Base-by-base conservation (phyloP, 495 filamentous ascomycete genomes). In the Xylaria venustula region DNA sequence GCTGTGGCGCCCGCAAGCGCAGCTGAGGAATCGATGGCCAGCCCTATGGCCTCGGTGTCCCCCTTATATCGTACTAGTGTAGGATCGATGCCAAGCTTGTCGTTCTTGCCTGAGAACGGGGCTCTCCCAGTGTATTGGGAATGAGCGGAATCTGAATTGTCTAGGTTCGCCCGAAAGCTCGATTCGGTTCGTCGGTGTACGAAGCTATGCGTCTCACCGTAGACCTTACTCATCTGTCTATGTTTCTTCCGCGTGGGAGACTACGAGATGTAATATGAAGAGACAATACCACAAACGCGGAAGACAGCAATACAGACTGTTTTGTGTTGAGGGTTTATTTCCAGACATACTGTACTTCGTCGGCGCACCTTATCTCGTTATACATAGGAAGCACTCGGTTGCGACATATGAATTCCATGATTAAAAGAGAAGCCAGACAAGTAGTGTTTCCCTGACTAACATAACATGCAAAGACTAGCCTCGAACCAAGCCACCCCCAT, bases 11-110 rank as follows among this genome's bases (percentile, higher is more conserved):
- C 7, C 32, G 8, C 12, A 2, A 17, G 20, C 12, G 6, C 32
- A 25, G 32, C 50, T 34, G 50, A 26, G 50, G 32, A 32, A 40
- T 37, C 50, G 15, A 41, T 7, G 14, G 36, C 19, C 51, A 54
- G 51, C 51, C 51, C 36, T 45, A 55, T 7, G 25, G 44, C 37
- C 37, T 22, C 26, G 17, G 26, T 25, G 36, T 26, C 20, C 26
- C 15, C 15, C n/a, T 37, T 15, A 25, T 8, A 55, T 40, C 7
- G 36, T 8, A 12, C 36, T 54, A 55, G 37, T 45, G 37, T 22
- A 45, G 53, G 36, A 34, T 45, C 11, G 1, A 11, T 23, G 53
- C 53, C 53, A 55, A 55, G 53, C 53, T 20, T 45, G 40, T 55
- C 37, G 53, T 55, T 55, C 53, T 40, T 15, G 37, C 14, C 14